These are phyloP conservation scores for Mucor lusitanicus DNA, from an alignment of 371 early-diverging fungal species.

Conservation along the genomic window DNA sequence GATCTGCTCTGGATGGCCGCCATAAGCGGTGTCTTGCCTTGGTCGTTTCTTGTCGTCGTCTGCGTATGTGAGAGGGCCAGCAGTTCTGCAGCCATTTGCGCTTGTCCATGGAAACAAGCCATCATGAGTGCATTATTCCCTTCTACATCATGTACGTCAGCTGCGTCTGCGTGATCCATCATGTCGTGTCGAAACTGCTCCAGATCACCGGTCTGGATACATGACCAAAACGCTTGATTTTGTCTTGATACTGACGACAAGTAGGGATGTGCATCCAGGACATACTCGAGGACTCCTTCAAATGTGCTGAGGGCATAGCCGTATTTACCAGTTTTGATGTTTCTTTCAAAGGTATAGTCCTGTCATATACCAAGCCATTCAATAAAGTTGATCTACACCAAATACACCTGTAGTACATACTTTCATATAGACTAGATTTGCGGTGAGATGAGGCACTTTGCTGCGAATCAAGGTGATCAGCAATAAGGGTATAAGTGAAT, in stretches of 20 bases:
- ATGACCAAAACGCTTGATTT: conserved; percentile 44
- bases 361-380: neutral
- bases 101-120: conserved; percentile 42
- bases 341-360: conserved; percentile 53
- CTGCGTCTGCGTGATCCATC: neutral
- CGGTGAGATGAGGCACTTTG: conserved; percentile 53
- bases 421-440: conserved; percentile 59
- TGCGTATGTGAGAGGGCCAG: conserved; percentile 10
- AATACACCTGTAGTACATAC: neutral
- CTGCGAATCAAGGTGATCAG: conserved; percentile 54
- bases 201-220: conserved; percentile 14
- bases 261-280: conserved; percentile 35
- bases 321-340: conserved; percentile 44
- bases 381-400: neutral
- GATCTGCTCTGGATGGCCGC: conserved; percentile 33
- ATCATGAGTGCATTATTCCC: conserved; percentile 52
- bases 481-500: conserved; percentile 53
- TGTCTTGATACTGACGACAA: conserved; percentile 35
- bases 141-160: conserved; percentile 36
- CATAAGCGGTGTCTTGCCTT: conserved; percentile 48
- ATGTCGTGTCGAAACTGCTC: neutral
- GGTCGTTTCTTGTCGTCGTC: conserved; percentile 34
- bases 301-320: conserved; percentile 60
- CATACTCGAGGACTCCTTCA: conserved; percentile 55
- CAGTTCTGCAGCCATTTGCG: conserved; percentile 31